phyloP scores from a whole-genome alignment of 2,329 filamentous ascomycete species.

The Cladophialophora carrionii region DNA sequence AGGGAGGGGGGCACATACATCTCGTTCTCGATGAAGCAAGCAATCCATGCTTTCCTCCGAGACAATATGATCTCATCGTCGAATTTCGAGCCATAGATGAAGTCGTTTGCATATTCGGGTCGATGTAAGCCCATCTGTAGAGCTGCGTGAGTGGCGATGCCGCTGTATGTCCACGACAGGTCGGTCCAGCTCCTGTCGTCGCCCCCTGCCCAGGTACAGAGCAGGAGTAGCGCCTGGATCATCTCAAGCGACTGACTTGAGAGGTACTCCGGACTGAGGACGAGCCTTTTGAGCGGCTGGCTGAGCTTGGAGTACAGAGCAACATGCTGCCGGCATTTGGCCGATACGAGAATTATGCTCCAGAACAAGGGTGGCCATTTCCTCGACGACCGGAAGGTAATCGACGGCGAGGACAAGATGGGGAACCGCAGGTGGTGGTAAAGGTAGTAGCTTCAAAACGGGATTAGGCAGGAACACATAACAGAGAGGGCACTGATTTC shows the following conservation, averaged over 20 bases:
- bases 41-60: slow-evolving; percentile 18
- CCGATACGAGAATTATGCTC: slow-evolving; percentile 18
- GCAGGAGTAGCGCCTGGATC: slow-evolving; percentile 18
- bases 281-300: slow-evolving; percentile 18
- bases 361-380: slow-evolving; percentile 21
- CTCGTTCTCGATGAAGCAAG: slow-evolving; percentile 20
- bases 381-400: slow-evolving; percentile 13
- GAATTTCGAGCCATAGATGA: slow-evolving; percentile 18
- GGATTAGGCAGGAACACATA: neutral
- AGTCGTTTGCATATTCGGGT: slow-evolving; percentile 18
- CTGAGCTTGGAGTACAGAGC: slow-evolving; percentile 13
- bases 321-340: slow-evolving; percentile 14
- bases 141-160: slow-evolving; percentile 18
- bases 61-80: slow-evolving; percentile 16
- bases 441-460: slow-evolving; percentile 13
- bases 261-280: slow-evolving; percentile 18
- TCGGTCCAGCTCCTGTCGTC: slow-evolving; percentile 19
- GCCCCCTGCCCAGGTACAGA: slow-evolving; percentile 16
- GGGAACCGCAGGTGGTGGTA: slow-evolving; percentile 16
- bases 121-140: slow-evolving; percentile 17
- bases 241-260: slow-evolving; percentile 16
- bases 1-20: slow-evolving; percentile 4
- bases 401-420: slow-evolving; percentile 10
- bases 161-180: slow-evolving; percentile 20
- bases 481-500: neutral